Evolutionary conservation across 306 rosid species (phyloP).

Genomic region (Chamaecrista fasciculata): DNA sequence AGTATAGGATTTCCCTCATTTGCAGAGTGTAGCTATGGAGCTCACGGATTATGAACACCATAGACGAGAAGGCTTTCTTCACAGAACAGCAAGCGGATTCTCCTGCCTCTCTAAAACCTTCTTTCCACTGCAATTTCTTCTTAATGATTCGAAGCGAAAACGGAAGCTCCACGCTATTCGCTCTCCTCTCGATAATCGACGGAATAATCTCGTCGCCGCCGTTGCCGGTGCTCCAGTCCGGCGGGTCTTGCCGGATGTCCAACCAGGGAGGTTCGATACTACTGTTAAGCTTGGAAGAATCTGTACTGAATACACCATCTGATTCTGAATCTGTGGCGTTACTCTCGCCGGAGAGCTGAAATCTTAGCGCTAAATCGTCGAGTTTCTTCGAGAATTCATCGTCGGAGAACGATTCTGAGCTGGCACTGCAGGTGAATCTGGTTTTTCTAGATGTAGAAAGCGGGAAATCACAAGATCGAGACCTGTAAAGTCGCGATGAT

Average conservation of each 20-base stretch:
- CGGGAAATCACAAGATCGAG: constrained; percentile 40
- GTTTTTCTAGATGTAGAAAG: constrained; percentile 25
- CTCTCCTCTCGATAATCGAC: constrained; percentile 69
- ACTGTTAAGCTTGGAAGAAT: neutral
- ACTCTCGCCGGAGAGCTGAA: constrained; percentile 41
- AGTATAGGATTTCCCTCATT: constrained; percentile 68
- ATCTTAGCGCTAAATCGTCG: constrained; percentile 64
- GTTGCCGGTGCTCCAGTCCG: constrained; percentile 44
- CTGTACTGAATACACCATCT: constrained; percentile 3
- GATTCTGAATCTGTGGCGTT: constrained; percentile 33
- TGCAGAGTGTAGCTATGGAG: constrained; percentile 75
- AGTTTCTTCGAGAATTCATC: constrained; percentile 79
- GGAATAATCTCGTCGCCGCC: constrained; percentile 48
- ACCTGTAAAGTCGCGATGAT: constrained; percentile 35
- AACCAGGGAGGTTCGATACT: constrained; percentile 54
- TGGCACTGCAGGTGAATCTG: constrained; percentile 58
- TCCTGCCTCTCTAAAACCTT: constrained; percentile 63
- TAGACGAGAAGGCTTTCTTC: constrained; percentile 75
- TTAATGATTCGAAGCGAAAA: constrained; percentile 75
- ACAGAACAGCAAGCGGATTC: constrained; percentile 74
- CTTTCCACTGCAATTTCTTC: constrained; percentile 71
- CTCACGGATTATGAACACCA: constrained; percentile 90
- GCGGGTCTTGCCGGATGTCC: constrained; percentile 30
- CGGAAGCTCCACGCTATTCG: constrained; percentile 85
- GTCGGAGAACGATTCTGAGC: constrained; percentile 60